phyloP scores from a whole-genome alignment of 345 rosid genomes.

The Atalantia buxifolia region DNA sequence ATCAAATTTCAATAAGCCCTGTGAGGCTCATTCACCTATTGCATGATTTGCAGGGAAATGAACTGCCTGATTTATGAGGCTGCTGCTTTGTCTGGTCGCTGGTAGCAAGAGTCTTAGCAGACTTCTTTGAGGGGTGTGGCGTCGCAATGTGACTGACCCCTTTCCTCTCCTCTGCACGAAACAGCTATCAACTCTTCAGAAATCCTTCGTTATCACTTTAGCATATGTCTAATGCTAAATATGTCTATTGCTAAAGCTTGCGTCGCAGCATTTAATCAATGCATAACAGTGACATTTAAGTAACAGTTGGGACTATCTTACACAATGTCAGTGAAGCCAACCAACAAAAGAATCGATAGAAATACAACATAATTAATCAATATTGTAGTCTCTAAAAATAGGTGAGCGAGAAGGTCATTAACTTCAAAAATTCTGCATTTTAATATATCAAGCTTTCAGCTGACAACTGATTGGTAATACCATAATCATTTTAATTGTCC shows the following conservation, averaged over 20 bases:
- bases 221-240: not conserved
- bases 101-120: constrained; percentile 37
- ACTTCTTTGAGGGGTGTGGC: constrained; percentile 75
- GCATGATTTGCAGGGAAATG: constrained; percentile 58
- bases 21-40: constrained; percentile 31
- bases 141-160: constrained; percentile 51
- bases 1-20: not conserved
- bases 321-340: not conserved
- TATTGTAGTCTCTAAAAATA: not conserved
- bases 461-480: not conserved
- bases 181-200: not conserved
- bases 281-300: not conserved
- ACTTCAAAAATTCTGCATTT: not conserved
- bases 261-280: not conserved
- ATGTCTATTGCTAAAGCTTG: not conserved
- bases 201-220: not conserved
- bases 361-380: not conserved
- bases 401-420: not conserved
- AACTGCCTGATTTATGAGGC: constrained; percentile 38
- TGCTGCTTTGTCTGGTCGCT: constrained; percentile 45
- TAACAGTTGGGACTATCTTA: not conserved
- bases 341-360: not conserved
- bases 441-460: not conserved
- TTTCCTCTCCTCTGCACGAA: constrained; percentile 55
- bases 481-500: not conserved